Percentiles rank a stretch among this genome's conserved stretches.
Evolutionary conservation across 148 eudicot species (phyloP).

Genomic region (Beta vulgaris): DNA sequence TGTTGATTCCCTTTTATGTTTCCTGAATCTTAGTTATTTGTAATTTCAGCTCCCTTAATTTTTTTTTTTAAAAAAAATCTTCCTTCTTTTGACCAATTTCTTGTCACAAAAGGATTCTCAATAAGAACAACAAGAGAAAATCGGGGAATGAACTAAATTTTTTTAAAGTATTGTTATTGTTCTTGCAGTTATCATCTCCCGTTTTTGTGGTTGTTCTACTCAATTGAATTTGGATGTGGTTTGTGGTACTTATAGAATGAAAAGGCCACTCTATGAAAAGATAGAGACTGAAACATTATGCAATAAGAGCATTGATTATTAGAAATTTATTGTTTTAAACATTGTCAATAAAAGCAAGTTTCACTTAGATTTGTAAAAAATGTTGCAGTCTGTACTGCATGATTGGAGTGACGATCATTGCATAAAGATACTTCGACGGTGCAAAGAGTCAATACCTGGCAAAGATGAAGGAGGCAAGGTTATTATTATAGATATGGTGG

Average conservation of each 20-base stretch:
- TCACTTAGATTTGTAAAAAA: background rate
- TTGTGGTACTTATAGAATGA: slow-evolving; percentile 23
- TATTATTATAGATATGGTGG: slow-evolving; percentile 19
- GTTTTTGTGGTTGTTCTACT: too few species aligned
- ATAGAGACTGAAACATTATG: slow-evolving; percentile 19
- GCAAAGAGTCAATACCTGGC: slow-evolving; percentile 26
- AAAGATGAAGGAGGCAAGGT: slow-evolving; percentile 23
- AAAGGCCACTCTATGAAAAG: slow-evolving; percentile 22
- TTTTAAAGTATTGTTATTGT: too few species aligned
- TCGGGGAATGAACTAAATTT: slow-evolving; percentile 7
- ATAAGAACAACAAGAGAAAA: too few species aligned
- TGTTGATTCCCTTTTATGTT: too few species aligned
- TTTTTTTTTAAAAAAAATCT: too few species aligned
- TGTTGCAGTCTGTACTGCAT: slow-evolving; percentile 23
- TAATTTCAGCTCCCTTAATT: too few species aligned
- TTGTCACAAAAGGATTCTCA: too few species aligned
- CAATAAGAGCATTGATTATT: background rate
- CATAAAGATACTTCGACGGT: slow-evolving; percentile 16
- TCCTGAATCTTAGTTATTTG: too few species aligned
- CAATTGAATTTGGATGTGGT: too few species aligned
- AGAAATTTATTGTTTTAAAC: too few species aligned
- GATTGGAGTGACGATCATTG: slow-evolving; percentile 29
- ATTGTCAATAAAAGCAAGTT: background rate
- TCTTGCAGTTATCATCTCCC: too few species aligned
- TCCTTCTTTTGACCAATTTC: too few species aligned